Conservation (phyloP, 768 basidiomycete species). For the Leccinum obscurum region DNA sequence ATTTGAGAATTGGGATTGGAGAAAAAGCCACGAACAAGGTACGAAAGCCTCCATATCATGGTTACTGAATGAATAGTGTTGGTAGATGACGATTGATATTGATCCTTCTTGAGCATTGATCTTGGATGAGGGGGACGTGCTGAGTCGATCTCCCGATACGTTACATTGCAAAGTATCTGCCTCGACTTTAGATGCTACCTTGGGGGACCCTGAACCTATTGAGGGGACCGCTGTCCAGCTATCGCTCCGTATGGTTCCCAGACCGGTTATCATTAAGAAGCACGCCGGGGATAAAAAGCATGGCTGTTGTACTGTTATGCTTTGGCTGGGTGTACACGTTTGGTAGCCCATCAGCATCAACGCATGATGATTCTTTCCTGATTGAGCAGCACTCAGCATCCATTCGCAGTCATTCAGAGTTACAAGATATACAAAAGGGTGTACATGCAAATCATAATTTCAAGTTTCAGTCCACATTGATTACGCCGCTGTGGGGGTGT, state of each 20-base stretch:
- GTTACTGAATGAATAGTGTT: no score
- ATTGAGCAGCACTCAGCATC: neutral
- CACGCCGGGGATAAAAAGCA: neutral
- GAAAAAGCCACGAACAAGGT: no score
- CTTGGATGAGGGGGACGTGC: neutral
- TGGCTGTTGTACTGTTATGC: no score
- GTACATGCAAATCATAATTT: neutral
- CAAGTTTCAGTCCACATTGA: neutral
- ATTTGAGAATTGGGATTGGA: no score
- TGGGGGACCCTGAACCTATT: neutral
- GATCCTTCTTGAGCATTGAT: no score
- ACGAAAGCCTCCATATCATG: no score
- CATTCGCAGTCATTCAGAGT: neutral
- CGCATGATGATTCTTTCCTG: neutral
- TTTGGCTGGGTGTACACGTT: neutral
- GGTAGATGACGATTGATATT: no score
- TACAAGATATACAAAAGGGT: neutral
- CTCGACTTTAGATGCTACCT: no score
- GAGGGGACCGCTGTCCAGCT: no score
- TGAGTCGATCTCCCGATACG: neutral
- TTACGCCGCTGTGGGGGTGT: conserved; percentile 24
- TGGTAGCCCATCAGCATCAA: neutral
- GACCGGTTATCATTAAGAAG: no score
- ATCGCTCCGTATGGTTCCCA: no score
- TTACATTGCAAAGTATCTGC: neutral